A percentile compares a stretch with the other conserved stretches of the same genome.
Evolutionary conservation across 192 early-diverging fungal species (phyloP).

Genomic region (Coemansia sp.): DNA sequence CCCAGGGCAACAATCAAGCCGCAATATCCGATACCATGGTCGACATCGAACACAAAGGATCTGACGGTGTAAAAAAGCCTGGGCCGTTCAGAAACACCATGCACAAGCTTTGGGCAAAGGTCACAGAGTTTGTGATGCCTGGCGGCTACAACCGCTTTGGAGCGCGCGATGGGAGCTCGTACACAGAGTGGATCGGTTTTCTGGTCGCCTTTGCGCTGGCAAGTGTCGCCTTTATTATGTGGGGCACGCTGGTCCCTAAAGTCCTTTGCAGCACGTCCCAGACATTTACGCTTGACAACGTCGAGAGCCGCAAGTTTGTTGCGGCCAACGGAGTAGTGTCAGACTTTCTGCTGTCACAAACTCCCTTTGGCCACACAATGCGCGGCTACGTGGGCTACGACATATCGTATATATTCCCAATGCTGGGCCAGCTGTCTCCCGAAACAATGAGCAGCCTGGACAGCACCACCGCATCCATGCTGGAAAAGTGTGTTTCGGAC

Average conservation of each 20-base stretch:
- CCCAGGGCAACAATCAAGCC: neutral
- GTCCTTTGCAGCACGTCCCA: slow-evolving; percentile 49
- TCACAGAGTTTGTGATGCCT: slow-evolving; percentile 37
- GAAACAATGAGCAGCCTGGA: slow-evolving; percentile 8
- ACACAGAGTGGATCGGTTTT: slow-evolving; percentile 40
- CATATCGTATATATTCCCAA: slow-evolving; percentile 38
- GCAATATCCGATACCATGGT: neutral
- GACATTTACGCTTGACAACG: slow-evolving; percentile 40
- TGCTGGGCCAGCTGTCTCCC: slow-evolving; percentile 37
- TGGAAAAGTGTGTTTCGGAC: slow-evolving; percentile 29
- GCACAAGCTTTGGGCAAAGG: slow-evolving; percentile 14
- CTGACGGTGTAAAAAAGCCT: neutral
- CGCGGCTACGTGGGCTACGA: slow-evolving; percentile 50
- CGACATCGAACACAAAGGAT: neutral
- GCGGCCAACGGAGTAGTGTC: slow-evolving; percentile 51
- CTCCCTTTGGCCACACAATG: slow-evolving; percentile 35
- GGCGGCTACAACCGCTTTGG: slow-evolving; percentile 54
- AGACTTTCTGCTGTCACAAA: slow-evolving; percentile 42
- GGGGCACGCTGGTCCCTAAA: slow-evolving; percentile 50
- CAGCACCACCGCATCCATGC: slow-evolving; percentile 5
- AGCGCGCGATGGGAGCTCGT: slow-evolving; percentile 25
- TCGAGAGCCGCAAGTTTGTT: slow-evolving; percentile 33
- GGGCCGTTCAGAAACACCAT: slow-evolving; percentile 3
- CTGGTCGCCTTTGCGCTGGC: slow-evolving; percentile 46
- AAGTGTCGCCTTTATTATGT: slow-evolving; percentile 51